Percentiles rank a stretch among this genome's conserved stretches.
Evolutionary conservation across 2,329 filamentous ascomycete species (phyloP).

Genomic region (Ophiostoma novo-ulmi): DNA sequence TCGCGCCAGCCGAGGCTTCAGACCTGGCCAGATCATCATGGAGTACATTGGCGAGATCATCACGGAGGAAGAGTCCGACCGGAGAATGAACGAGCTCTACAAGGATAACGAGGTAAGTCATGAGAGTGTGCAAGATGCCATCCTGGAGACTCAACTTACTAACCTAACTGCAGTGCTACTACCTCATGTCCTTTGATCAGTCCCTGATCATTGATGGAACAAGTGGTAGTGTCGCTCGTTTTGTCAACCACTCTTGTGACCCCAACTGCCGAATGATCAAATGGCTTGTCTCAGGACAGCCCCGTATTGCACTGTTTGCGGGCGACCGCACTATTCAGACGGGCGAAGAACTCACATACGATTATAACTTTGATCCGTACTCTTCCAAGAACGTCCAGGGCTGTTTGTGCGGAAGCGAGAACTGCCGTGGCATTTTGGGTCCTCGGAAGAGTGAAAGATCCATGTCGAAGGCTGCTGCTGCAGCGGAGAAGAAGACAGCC

Average conservation of each 20-base stretch:
- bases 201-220: constrained; percentile 98
- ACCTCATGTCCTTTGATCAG: constrained; percentile 97
- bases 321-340: constrained; percentile 86
- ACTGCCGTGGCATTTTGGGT: constrained; percentile 60
- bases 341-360: constrained; percentile 93
- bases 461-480: constrained; percentile 18
- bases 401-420: constrained; percentile 58
- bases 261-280: constrained; percentile 98
- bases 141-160: not conserved
- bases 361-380: constrained; percentile 71
- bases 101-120: constrained; percentile 78
- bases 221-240: constrained; percentile 89
- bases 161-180: constrained; percentile 67
- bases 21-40: constrained; percentile 90
- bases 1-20: constrained; percentile 80
- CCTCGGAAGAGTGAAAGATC: constrained; percentile 50
- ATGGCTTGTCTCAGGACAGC: constrained; percentile 90
- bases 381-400: constrained; percentile 63
- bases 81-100: constrained; percentile 88
- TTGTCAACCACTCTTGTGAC: constrained; percentile 95
- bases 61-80: constrained; percentile 86
- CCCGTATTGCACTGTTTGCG: constrained; percentile 93
- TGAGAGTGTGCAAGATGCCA: not conserved
- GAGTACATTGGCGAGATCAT: constrained; percentile 98
- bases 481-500: constrained; percentile 11